Evolutionary conservation across 495 filamentous ascomycete genomes (phyloP), one percentile per base, ranked within the genome.

Genomic region (Penicillium nucicola): DNA sequence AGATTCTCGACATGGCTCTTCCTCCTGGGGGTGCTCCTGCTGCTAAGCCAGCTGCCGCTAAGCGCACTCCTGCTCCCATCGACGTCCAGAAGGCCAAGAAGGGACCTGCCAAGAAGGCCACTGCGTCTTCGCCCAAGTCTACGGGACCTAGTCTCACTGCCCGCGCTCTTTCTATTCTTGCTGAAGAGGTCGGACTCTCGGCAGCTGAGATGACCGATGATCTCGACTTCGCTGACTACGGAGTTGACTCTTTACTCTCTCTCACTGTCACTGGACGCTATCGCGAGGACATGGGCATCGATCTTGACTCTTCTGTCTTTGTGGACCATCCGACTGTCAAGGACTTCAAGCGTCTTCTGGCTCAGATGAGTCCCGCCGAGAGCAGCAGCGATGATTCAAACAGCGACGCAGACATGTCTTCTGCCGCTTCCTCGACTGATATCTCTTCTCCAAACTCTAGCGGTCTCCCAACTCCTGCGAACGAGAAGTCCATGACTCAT

Each of bases 131-230:
- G 39, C 52, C 62, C 13, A 69, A 67, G 40, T 59, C 66, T 18
- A 12, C 67, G 6, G 52, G 55, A 5, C 60, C 64, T 11, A 65
- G 61, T 36, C 42, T 75, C 18, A 50, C 66, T 13, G 52, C 47
- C 12, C 64, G 62, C 5, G 80, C 83, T 35, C 76, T 89, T 55
- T 70, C 74, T 6, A 82, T 90, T 25, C 69, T 90, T 32, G 83
- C 85, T 19, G 77, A 79, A 50, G 86, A 89, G 59, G 77, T 84
- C 37, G 85, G 84, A 40, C 74, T 87, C 44, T 76, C 75, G 28
- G 66, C 79, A 14, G 74, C 78, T 23, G 86, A 89, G 52, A 72
- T 90, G 52, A 76, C 78, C 14, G 70, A 75, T 46, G 65, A 70
- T 20, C 57, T 74, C 42, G 69, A 67, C 41, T 79, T 81, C 52